These are phyloP conservation scores for Colletotrichum viniferum DNA, from an alignment of 2,329 filamentous ascomycete genomes.

Conservation along the genomic window DNA sequence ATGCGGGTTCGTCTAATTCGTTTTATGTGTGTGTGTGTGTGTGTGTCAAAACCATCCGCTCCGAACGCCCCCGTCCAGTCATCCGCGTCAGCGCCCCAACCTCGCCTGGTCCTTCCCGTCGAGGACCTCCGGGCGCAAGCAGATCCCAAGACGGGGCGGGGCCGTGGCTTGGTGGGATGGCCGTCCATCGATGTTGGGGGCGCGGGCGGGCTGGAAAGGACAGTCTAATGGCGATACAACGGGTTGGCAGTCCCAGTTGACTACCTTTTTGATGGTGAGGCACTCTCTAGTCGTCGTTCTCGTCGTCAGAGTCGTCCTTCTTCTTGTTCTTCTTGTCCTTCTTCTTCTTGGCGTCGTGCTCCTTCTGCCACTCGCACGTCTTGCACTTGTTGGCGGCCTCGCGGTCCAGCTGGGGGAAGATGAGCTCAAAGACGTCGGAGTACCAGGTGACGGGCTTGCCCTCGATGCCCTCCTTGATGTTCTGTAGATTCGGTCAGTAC, in stretches of 20 bases:
- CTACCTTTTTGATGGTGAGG: background rate
- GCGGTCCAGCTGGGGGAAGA: conserved; percentile 83
- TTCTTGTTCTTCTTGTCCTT: conserved; percentile 20
- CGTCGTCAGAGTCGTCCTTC: conserved; percentile 28
- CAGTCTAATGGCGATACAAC: background rate
- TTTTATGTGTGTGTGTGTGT: background rate
- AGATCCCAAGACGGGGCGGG: background rate
- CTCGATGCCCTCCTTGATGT: conserved; percentile 96
- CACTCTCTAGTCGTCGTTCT: conserved; percentile 31
- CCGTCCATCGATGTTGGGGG: background rate
- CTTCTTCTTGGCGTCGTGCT: conserved; percentile 41
- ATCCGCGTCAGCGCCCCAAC: background rate
- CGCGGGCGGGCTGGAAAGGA: background rate
- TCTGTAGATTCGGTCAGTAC: conserved; percentile 57
- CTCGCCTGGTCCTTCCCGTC: background rate
- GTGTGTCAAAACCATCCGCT: background rate
- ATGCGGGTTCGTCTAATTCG: conserved; percentile 16
- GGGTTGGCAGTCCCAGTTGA: background rate
- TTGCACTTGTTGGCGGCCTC: conserved; percentile 78
- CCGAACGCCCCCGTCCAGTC: background rate
- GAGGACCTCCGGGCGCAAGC: background rate
- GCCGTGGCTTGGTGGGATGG: background rate
- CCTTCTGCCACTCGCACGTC: conserved; percentile 57
- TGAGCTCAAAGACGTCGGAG: conserved; percentile 86
- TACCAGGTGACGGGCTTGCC: conserved; percentile 95